Evolutionary conservation across 2,329 filamentous ascomycete genomes (phyloP).

Genomic region (Eurotiales sp.): DNA sequence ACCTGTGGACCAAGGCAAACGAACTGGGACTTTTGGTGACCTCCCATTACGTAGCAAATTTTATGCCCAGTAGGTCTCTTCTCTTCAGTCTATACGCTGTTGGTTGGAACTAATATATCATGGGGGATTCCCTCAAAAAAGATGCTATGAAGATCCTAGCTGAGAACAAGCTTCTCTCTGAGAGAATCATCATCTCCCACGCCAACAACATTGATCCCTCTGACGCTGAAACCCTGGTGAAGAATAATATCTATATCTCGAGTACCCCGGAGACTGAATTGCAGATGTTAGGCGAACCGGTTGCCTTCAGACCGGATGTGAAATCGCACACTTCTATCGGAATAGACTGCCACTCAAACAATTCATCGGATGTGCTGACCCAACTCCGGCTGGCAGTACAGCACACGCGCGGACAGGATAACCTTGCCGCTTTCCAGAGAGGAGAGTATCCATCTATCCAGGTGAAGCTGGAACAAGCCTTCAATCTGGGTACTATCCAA

Average conservation of each 20-base stretch:
- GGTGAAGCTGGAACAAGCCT: not conserved
- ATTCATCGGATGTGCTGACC: not conserved
- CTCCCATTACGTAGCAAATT: no score
- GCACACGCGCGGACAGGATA: not conserved
- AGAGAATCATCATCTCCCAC: constrained; percentile 5
- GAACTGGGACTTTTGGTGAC: no score
- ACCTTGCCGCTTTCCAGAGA: not conserved
- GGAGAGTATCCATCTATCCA: not conserved
- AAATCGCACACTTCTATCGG: not conserved
- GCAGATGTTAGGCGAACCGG: constrained; percentile 1
- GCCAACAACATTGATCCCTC: not conserved
- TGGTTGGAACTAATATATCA: constrained; percentile 3
- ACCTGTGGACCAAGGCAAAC: no score
- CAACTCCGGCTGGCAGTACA: not conserved
- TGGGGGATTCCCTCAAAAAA: not conserved
- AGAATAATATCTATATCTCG: not conserved
- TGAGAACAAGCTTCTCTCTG: not conserved
- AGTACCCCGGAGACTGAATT: constrained; percentile 8
- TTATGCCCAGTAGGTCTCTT: no score
- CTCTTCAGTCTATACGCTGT: constrained; percentile 4
- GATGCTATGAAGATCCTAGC: not conserved
- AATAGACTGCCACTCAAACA: constrained; percentile 7
- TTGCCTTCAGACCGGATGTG: not conserved
- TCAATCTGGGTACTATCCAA: constrained; percentile 26
- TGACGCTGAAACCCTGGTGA: not conserved